phyloP scores from a whole-genome alignment of 2,329 filamentous ascomycete species.

The Ceratocystis colombiana region DNA sequence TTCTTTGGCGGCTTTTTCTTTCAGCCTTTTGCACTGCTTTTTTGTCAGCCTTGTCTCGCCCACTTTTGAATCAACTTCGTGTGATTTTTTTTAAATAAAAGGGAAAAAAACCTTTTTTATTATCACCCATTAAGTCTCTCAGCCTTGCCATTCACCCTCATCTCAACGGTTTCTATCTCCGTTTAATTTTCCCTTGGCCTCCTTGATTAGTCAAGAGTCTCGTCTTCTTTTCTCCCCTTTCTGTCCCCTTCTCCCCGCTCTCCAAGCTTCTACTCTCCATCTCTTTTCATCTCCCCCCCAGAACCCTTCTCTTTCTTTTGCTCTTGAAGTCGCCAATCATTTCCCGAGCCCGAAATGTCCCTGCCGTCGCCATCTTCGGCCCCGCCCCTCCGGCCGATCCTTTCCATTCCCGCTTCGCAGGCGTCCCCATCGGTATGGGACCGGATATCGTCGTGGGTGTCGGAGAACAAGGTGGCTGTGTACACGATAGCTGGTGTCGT shows the following conservation, averaged over 20 bases:
- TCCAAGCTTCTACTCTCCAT: not conserved
- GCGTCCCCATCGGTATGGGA: slow-evolving; percentile 60
- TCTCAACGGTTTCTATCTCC: not conserved
- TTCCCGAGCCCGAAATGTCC: slow-evolving; percentile 19
- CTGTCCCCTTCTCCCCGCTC: not conserved
- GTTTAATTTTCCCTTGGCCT: not conserved
- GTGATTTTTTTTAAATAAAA: slow-evolving; percentile 3
- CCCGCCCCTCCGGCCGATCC: slow-evolving; percentile 23
- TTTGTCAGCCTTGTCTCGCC: slow-evolving; percentile 1
- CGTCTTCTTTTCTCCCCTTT: too few relatives aligned
- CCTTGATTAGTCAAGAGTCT: not conserved
- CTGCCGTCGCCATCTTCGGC: slow-evolving; percentile 25
- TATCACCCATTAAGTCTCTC: not conserved
- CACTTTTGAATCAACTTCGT: slow-evolving; percentile 5
- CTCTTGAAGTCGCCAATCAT: not conserved
- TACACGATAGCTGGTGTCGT: slow-evolving; percentile 95
- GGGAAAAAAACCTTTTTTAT: not conserved
- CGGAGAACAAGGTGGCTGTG: slow-evolving; percentile 88
- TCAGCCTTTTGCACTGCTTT: not conserved
- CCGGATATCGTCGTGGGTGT: slow-evolving; percentile 79
- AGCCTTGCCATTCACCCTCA: not conserved
- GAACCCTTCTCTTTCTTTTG: not conserved
- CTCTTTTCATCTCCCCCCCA: not conserved
- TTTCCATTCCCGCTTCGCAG: slow-evolving; percentile 24
- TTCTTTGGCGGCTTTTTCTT: not conserved